Percentiles rank a stretch among this genome's conserved stretches.
These are phyloP conservation scores for Rhynchosporium graminicola DNA, from an alignment of 2,329 filamentous ascomycete species.

Conservation along the genomic window DNA sequence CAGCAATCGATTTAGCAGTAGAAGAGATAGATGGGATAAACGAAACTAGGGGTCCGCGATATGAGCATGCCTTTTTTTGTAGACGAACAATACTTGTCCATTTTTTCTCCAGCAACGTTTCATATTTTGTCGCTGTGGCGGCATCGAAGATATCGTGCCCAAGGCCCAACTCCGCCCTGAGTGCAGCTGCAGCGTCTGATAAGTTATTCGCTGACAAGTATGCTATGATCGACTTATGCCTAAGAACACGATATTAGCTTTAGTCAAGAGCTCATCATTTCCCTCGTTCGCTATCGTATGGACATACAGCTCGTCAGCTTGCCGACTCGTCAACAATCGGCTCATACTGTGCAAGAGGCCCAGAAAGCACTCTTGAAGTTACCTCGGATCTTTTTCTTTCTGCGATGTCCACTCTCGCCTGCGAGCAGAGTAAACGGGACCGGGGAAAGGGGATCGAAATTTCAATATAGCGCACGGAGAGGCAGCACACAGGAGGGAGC, in stretches of 20 bases:
- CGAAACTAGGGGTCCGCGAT: too few species aligned
- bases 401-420: too few species aligned
- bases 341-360: constrained; percentile 55
- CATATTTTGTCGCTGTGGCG: constrained; percentile 87
- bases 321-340: constrained; percentile 71
- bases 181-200: constrained; percentile 64
- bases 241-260: constrained; percentile 44
- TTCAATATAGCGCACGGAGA: too few species aligned
- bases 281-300: constrained; percentile 8
- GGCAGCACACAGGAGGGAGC: too few species aligned
- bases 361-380: too few species aligned
- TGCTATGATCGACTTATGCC: constrained; percentile 90
- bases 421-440: too few species aligned
- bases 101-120: constrained; percentile 92
- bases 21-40: too few species aligned
- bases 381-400: too few species aligned
- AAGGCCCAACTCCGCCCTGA: constrained; percentile 76
- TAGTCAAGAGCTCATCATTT: constrained; percentile 9
- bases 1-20: too few species aligned
- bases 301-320: constrained; percentile 85
- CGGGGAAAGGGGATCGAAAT: too few species aligned
- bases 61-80: constrained; percentile 74
- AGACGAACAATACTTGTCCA: constrained; percentile 94
- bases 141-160: constrained; percentile 67
- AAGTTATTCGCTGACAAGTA: constrained; percentile 78